A percentile compares a stretch with the other conserved stretches of the same genome.
Evolutionary conservation across 805 yeast species (phyloP).

Genomic region (Alloascoidea africana): DNA sequence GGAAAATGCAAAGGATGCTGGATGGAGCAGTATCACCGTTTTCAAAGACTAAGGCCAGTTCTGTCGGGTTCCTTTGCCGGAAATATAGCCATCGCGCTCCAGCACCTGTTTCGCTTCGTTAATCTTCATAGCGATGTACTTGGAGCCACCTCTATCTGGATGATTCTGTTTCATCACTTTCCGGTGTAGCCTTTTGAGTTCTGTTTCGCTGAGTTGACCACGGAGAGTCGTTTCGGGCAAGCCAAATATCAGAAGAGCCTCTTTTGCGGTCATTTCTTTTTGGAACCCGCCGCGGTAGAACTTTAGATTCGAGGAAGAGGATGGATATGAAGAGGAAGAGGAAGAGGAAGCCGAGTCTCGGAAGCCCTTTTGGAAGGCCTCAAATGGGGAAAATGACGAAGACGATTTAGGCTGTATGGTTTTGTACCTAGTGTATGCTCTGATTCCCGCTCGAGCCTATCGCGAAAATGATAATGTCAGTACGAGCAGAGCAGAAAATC

Average conservation of each 20-base stretch:
- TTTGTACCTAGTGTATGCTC: background rate
- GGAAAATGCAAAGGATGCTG: constrained; percentile 17
- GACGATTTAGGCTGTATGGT: background rate
- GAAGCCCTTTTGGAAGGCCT: background rate
- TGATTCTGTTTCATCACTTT: constrained; percentile 78
- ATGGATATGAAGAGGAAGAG: too few species aligned
- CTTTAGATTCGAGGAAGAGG: too few species aligned
- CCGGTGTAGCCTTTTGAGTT: constrained; percentile 71
- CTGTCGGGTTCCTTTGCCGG: too few species aligned
- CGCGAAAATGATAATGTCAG: background rate
- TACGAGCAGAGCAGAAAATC: background rate
- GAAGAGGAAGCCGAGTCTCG: too few species aligned
- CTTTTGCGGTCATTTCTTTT: constrained; percentile 30
- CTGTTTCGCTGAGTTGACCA: constrained; percentile 22
- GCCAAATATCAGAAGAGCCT: constrained; percentile 35
- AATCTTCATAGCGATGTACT: constrained; percentile 77
- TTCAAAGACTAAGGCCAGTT: constrained; percentile 7
- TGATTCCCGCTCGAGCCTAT: background rate
- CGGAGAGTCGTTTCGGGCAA: constrained; percentile 20
- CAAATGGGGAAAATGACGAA: too few species aligned
- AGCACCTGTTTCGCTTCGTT: constrained; percentile 47
- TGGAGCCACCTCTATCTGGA: constrained; percentile 91
- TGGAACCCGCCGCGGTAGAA: constrained; percentile 20
- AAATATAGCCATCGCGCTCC: background rate
- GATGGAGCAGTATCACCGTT: constrained; percentile 18